Evolutionary conservation across 1,284 basidiomycete genomes (phyloP), one percentile per base, ranked within the genome.

Genomic region (Meira nashicola): DNA sequence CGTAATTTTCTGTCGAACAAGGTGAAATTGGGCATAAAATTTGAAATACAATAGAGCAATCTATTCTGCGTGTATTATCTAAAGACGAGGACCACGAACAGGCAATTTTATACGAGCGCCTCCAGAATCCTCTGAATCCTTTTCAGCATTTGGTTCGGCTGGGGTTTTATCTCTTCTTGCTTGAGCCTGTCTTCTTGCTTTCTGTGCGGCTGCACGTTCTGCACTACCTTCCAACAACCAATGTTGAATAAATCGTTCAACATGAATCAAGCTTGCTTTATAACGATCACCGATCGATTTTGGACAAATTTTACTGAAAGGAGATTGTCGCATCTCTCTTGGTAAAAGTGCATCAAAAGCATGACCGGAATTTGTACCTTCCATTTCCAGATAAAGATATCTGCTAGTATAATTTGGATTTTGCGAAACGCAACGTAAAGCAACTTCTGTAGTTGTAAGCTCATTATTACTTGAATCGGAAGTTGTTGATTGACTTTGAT

Each of bases 261-360:
- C 50, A 15, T 39, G 50, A 2, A 53, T 23, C 50, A 53, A 33
- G 14, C 50, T 33, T 5, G 21, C 50, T 6, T 21, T 17, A 25
- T 53, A 53, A n/a, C 50, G 17, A 14, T 17, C 37, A 25, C 38
- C 50, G 37, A 53, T n/a, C 6, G 37, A n/a, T 17, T 41, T 41
- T 14, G 19, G 12, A 5, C 39, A 17, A 21, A n/a, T 41, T 19
- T 41, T 39, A 14, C 21, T 39, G 19, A 17, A 39, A 53, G 50
- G 50, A 4, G 17, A 7, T 21, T 17, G 37, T 5, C 38, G 17
- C 12, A 53, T 17, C 12, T n/a, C 37, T n/a, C 50, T 2, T 19
- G 50, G 50, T 21, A 53, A 25, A 15, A 53, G 37, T 4, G 50
- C 50, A 41, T 53, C 50, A 53, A 53, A 53, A 41, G 14, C 37